phyloP scores from a whole-genome alignment of 495 filamentous ascomycete genomes.

The Barbatosphaeria neglecta region DNA sequence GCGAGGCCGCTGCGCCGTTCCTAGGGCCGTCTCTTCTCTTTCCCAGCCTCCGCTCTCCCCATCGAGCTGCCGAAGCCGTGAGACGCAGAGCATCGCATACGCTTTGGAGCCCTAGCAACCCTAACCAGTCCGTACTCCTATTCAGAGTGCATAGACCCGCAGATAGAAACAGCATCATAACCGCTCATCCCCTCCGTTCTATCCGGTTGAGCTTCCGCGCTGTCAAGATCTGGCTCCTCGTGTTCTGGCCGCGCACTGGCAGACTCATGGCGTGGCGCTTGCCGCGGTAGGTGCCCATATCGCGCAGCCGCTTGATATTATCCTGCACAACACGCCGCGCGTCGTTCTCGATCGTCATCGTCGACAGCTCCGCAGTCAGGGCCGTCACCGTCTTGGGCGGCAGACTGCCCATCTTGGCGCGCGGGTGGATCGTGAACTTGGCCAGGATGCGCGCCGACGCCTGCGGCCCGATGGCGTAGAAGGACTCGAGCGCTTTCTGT shows the following conservation, averaged over 20 bases:
- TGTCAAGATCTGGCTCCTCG: constrained; percentile 70
- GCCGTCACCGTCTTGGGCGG: constrained; percentile 60
- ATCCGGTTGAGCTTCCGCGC: constrained; percentile 71
- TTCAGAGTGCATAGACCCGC: no score
- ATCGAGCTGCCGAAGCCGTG: no score
- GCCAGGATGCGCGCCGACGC: constrained; percentile 65
- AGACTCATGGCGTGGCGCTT: constrained; percentile 80
- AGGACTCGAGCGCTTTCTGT: constrained; percentile 72
- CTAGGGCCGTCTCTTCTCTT: no score
- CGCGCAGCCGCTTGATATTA: constrained; percentile 75
- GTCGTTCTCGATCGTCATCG: constrained; percentile 92
- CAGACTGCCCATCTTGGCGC: constrained; percentile 61
- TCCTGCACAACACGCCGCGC: constrained; percentile 62
- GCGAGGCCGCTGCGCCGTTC: no score
- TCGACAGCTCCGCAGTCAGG: constrained; percentile 71
- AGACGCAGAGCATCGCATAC: no score
- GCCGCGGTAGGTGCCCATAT: constrained; percentile 86
- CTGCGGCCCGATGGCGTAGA: constrained; percentile 79
- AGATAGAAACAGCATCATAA: constrained; percentile 1
- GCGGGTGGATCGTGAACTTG: constrained; percentile 74
- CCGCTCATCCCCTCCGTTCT: constrained; percentile 49
- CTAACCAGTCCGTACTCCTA: no score
- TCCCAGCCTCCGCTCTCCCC: no score
- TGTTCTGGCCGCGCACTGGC: constrained; percentile 80
- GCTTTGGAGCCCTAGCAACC: no score